A percentile compares a stretch with the other conserved stretches of the same genome.
Evolutionary conservation across 805 yeast species (phyloP).

Genomic region (Cyberlindnera petersonii): DNA sequence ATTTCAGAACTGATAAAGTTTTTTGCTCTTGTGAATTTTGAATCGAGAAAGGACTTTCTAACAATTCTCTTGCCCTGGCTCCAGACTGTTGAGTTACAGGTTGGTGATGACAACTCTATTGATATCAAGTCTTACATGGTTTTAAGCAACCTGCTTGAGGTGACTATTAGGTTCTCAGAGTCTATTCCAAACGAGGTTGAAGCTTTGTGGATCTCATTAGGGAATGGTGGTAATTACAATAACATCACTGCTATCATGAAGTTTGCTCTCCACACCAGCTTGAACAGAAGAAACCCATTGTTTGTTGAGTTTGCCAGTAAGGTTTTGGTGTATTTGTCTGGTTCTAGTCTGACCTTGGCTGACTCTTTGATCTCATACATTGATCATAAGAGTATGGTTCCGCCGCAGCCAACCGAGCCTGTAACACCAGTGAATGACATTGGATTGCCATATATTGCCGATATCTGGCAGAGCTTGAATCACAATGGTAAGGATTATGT

Average conservation of each 20-base stretch:
- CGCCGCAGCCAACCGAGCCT: conserved; percentile 43
- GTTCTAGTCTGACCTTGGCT: conserved; percentile 45
- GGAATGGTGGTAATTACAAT: conserved; percentile 60
- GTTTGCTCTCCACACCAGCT: conserved; percentile 62
- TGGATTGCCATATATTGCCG: conserved; percentile 71
- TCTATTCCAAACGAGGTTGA: conserved; percentile 82
- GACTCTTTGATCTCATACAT: conserved; percentile 66
- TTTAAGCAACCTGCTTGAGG: conserved; percentile 73
- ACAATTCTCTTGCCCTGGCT: conserved; percentile 89
- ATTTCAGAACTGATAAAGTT: conserved; percentile 71
- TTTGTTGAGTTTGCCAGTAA: conserved; percentile 81
- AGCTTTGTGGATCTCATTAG: conserved; percentile 94
- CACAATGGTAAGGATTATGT: conserved; percentile 63
- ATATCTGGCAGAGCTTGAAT: conserved; percentile 55
- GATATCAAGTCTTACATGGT: conserved; percentile 57
- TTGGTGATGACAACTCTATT: conserved; percentile 36
- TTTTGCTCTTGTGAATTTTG: conserved; percentile 54
- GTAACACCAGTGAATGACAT: conserved; percentile 33
- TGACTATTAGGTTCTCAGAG: conserved; percentile 74
- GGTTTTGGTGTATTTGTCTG: conserved; percentile 74
- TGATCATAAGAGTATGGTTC: conserved; percentile 88
- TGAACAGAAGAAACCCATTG: conserved; percentile 63
- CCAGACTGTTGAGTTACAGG: conserved; percentile 67
- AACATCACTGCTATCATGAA: conserved; percentile 71
- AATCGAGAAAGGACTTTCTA: conserved; percentile 70